These are phyloP conservation scores for Buddleja alternifolia DNA, from an alignment of 257 asterid genomes.

Conservation along the genomic window DNA sequence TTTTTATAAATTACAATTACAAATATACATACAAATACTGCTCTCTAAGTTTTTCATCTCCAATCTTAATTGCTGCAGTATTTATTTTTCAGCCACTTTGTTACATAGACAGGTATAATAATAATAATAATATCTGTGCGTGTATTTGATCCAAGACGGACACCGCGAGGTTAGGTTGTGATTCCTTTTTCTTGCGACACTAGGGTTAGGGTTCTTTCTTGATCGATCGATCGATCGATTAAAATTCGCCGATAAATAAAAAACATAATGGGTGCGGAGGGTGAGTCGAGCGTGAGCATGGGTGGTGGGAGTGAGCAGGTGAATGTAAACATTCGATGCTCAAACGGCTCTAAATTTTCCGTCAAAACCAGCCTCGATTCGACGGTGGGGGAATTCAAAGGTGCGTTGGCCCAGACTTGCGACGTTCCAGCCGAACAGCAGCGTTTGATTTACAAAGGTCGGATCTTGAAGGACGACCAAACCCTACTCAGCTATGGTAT, in stretches of 20 bases:
- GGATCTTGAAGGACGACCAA: slow-evolving; percentile 64
- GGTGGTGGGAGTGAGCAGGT: slow-evolving; percentile 47
- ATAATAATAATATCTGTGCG: too few relatives aligned
- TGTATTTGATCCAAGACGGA: too few relatives aligned
- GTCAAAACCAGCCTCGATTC: slow-evolving; percentile 56
- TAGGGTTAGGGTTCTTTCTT: too few relatives aligned
- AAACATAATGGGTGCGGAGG: slow-evolving; percentile 49
- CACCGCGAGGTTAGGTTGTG: too few relatives aligned
- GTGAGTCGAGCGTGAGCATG: slow-evolving; percentile 47
- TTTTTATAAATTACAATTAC: too few relatives aligned
- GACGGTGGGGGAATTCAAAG: slow-evolving; percentile 61
- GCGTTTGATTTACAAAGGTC: slow-evolving; percentile 67
- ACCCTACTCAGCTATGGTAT: slow-evolving; percentile 62
- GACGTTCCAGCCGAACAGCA: slow-evolving; percentile 64
- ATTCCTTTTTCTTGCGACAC: background rate
- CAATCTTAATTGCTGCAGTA: too few relatives aligned
- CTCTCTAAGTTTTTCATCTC: too few relatives aligned
- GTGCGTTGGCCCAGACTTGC: slow-evolving; percentile 50
- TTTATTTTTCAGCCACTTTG: too few relatives aligned
- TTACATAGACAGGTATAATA: too few relatives aligned
- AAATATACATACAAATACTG: too few relatives aligned
- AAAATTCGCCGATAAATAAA: background rate
- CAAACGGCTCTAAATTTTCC: slow-evolving; percentile 66
- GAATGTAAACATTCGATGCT: slow-evolving; percentile 60
- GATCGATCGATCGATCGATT: too few relatives aligned